phyloP scores from a whole-genome alignment of 2,329 filamentous ascomycete species.

The Colletotrichum cereale region DNA sequence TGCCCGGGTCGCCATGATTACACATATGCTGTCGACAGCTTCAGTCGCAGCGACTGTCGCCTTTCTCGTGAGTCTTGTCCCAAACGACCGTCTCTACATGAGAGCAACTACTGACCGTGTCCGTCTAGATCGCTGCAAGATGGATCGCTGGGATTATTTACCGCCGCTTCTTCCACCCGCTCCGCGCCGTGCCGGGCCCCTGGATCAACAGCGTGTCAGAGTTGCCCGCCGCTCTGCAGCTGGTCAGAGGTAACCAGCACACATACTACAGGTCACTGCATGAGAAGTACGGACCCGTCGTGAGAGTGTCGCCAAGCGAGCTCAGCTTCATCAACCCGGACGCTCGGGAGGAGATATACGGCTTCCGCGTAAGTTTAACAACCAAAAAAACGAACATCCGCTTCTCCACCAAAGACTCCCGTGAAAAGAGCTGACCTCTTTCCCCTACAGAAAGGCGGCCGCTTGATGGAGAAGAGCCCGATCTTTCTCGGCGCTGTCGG shows the following conservation, averaged over 20 bases:
- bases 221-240: not conserved
- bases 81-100: not conserved
- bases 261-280: slow-evolving; percentile 50
- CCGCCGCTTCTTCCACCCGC: slow-evolving; percentile 1
- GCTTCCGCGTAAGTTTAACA: slow-evolving; percentile 39
- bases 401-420: not conserved
- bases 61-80: not conserved
- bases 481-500: not conserved
- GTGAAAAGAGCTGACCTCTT: not conserved
- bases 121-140: not conserved
- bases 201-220: not conserved
- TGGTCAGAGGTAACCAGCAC: slow-evolving; percentile 43
- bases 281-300: slow-evolving; percentile 56
- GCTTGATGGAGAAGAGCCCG: not conserved
- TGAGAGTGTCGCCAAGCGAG: slow-evolving; percentile 60
- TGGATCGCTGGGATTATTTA: not conserved
- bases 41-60: not conserved
- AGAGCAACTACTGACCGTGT: not conserved
- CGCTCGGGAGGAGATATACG: slow-evolving; percentile 56
- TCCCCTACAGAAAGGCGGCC: not conserved
- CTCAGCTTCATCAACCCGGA: slow-evolving; percentile 55
- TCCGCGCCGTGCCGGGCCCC: not conserved
- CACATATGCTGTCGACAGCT: not conserved
- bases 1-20: not conserved
- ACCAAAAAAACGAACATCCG: too few relatives aligned